Conservation (phyloP, 1,139 yeast species). For the Chernovozyma aurita region DNA sequence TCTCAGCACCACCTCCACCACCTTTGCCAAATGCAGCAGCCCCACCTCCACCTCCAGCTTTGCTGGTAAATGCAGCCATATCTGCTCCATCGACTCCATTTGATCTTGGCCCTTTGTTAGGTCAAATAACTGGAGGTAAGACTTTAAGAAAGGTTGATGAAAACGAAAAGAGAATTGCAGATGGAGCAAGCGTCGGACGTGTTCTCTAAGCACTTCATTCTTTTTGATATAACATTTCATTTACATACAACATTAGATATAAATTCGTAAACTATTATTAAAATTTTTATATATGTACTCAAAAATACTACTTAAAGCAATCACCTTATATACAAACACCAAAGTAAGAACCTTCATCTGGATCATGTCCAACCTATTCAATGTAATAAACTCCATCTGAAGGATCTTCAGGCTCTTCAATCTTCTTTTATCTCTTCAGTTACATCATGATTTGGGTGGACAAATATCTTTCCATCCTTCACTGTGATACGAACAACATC, state of each 20-base stretch:
- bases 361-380: too few relatives aligned
- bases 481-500: slow-evolving; percentile 52
- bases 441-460: slow-evolving; percentile 47
- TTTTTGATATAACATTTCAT: too few relatives aligned
- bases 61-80: slow-evolving; percentile 14
- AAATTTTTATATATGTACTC: too few relatives aligned
- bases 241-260: too few relatives aligned
- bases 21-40: slow-evolving; percentile 10
- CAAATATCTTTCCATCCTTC: slow-evolving; percentile 23
- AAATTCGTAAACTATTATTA: too few relatives aligned
- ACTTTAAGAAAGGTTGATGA: slow-evolving; percentile 46
- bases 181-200: slow-evolving; percentile 46
- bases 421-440: slow-evolving; percentile 4
- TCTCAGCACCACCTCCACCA: slow-evolving; percentile 20
- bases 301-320: too few relatives aligned
- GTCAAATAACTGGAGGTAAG: slow-evolving; percentile 54
- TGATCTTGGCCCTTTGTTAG: slow-evolving; percentile 44
- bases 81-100: slow-evolving; percentile 12
- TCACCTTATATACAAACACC: too few relatives aligned
- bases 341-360: too few relatives aligned
- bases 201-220: slow-evolving; percentile 20
- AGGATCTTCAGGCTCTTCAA: too few relatives aligned
- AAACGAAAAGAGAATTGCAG: slow-evolving; percentile 39
- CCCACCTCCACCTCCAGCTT: slow-evolving; percentile 22
- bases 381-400: too few relatives aligned